Evolutionary conservation across 768 basidiomycete species (phyloP).

Genomic region (Trametes cubensis): DNA sequence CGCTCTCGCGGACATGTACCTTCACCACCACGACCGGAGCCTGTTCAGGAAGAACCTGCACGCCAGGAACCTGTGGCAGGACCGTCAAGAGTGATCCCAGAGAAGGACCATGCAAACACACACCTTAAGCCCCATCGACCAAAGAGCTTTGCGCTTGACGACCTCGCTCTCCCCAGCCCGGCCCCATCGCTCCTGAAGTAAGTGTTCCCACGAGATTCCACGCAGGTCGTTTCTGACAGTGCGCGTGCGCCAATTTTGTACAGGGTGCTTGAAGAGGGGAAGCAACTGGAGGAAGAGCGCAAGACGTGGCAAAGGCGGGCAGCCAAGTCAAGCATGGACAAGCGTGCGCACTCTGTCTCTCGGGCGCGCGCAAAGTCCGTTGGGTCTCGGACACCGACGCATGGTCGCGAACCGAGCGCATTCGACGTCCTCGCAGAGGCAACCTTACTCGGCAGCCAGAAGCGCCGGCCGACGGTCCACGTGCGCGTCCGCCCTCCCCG

Average conservation of each 20-base stretch:
- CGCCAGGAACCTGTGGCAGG: conserved; percentile 10
- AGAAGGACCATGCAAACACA: conserved; percentile 6
- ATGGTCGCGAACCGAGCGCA: conserved; percentile 27
- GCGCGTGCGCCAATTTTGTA: not conserved
- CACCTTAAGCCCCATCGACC: conserved; percentile 43
- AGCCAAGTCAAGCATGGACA: conserved; percentile 63
- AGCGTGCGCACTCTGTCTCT: conserved; percentile 60
- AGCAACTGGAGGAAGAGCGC: conserved; percentile 62
- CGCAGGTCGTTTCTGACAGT: not conserved
- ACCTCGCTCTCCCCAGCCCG: conserved; percentile 59
- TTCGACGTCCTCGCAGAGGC: conserved; percentile 68
- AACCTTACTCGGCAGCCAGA: conserved; percentile 68
- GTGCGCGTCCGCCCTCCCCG: conserved; percentile 24
- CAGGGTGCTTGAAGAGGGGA: conserved; percentile 71
- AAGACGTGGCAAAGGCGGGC: conserved; percentile 70
- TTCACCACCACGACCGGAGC: conserved; percentile 16
- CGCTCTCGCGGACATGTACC: conserved; percentile 13
- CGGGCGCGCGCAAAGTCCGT: conserved; percentile 65
- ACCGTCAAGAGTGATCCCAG: conserved; percentile 10
- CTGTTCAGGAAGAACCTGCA: conserved; percentile 2
- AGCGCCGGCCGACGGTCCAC: conserved; percentile 48
- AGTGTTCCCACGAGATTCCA: conserved; percentile 25
- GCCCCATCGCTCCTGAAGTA: conserved; percentile 57
- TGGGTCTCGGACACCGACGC: conserved; percentile 18
- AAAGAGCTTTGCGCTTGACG: conserved; percentile 63